Base-by-base conservation (phyloP, 257 asterid species). In the Thymus mandschuricus region DNA sequence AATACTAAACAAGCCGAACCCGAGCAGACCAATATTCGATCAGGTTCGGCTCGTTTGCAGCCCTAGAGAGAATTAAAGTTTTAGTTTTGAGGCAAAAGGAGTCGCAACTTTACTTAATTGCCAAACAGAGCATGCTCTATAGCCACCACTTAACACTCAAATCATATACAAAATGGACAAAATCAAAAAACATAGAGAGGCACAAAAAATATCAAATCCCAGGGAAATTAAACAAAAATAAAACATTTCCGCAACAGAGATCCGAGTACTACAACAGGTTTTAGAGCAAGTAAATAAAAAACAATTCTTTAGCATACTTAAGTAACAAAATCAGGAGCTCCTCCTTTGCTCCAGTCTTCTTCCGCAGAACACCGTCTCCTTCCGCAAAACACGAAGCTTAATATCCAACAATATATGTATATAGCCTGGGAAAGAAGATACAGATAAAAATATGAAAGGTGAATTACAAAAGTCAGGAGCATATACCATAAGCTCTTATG, bases 351-450 rank as follows among this genome's bases (percentile, higher is more conserved):
- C 68, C 46, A 58, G 46, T 68, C 12, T 1, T 33, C 58, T 1
- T 43, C 21, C 21, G 21, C 21, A 21, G 0, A 21, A 21, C 21
- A 21, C 21, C 21, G 21, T 21, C 21, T 21, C 21, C 64, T 58
- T 30, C 52, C 68, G 34, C 31, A 38, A 50, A 34, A 0, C 41
- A 5, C 41, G 6, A 38, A 7, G 41, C 41, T 38, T 1, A 38
- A 38, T 21, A 6, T 51, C 41, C 56, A 52, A 43, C 60, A 30
- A 3, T 6, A 43, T 38, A 38, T 38, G 41, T 38, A 38, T 38
- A 38, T 6, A 30, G 51, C 52, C 78, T 73, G 78, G 38, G 55
- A 64, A 64, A 11, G 51, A 15, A 63, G 31, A 30, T 21, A 38
- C 15, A 3, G 35, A 3, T 11, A 5, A 33, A 33, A 33, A 5